phyloP scores from a whole-genome alignment of 257 asterid species.

The Solanum paucissectum region DNA sequence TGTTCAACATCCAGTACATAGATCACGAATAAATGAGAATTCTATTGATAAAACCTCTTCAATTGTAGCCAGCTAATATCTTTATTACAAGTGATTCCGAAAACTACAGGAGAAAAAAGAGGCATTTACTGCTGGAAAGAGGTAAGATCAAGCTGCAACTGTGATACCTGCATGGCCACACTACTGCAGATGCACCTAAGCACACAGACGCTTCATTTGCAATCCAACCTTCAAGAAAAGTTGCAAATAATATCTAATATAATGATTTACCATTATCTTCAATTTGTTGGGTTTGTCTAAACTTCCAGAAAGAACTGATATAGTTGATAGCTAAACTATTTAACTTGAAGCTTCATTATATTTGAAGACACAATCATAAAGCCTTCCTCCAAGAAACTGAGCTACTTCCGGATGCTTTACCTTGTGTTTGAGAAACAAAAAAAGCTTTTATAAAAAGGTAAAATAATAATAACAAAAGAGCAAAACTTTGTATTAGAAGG shows the following conservation, averaged over 20 bases:
- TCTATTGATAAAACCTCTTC: neutral
- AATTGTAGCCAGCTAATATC: neutral
- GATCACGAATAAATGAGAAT: neutral
- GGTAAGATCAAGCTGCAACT: neutral
- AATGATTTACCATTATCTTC: neutral
- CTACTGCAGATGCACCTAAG: neutral
- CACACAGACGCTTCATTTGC: neutral
- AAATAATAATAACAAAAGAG: neutral
- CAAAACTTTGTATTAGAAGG: neutral
- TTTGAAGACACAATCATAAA: slow-evolving; percentile 93
- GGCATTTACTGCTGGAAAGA: neutral
- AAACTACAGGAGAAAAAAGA: neutral
- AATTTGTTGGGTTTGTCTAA: neutral
- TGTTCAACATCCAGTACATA: too few relatives aligned
- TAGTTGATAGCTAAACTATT: neutral
- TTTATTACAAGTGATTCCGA: neutral
- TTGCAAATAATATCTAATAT: neutral
- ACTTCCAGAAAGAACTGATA: neutral
- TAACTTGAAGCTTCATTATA: slow-evolving; percentile 28
- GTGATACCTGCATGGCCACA: neutral
- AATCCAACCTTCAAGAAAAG: neutral
- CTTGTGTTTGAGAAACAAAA: slow-evolving; percentile 30
- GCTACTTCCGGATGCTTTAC: slow-evolving; percentile 97
- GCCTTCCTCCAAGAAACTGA: slow-evolving; percentile 94
- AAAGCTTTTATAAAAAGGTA: neutral